Conservation (phyloP, 2,329 filamentous ascomycete genomes). For the Fusarium luffae region DNA sequence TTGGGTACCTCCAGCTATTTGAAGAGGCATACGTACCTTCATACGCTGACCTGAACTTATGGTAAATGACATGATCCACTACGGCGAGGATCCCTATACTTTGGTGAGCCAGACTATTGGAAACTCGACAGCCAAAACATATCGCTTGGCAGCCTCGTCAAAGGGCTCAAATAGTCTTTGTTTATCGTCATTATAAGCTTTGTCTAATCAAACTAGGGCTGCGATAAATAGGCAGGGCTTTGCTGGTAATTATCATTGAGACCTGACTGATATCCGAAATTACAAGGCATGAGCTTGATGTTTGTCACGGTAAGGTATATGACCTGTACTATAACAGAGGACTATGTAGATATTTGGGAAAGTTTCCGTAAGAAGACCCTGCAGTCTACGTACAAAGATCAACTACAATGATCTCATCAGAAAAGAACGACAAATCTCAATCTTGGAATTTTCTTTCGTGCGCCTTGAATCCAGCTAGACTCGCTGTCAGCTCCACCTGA, state of each 20-base stretch:
- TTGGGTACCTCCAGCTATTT: not conserved
- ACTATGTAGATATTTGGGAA: not conserved
- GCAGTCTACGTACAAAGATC: not conserved
- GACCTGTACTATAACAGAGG: not conserved
- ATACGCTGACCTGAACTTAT: not conserved
- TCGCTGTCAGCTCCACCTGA: slow-evolving; percentile 7
- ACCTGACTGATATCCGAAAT: not conserved
- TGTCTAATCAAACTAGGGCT: not conserved
- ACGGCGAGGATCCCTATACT: not conserved
- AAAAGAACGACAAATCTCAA: not conserved
- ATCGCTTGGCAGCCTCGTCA: not conserved
- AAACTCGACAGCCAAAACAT: not conserved
- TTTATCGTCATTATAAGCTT: not conserved
- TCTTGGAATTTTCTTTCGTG: not conserved
- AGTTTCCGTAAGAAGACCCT: not conserved
- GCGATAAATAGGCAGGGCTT: not conserved
- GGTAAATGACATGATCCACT: not conserved
- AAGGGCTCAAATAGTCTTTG: not conserved
- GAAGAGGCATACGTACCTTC: not conserved
- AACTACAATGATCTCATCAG: not conserved
- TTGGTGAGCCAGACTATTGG: not conserved
- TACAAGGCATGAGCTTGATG: not conserved
- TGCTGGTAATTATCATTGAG: not conserved
- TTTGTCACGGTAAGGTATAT: not conserved
- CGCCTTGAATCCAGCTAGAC: not conserved